phyloP scores from a whole-genome alignment of 495 filamentous ascomycete genomes.

The Aspergillus funiculosus region DNA sequence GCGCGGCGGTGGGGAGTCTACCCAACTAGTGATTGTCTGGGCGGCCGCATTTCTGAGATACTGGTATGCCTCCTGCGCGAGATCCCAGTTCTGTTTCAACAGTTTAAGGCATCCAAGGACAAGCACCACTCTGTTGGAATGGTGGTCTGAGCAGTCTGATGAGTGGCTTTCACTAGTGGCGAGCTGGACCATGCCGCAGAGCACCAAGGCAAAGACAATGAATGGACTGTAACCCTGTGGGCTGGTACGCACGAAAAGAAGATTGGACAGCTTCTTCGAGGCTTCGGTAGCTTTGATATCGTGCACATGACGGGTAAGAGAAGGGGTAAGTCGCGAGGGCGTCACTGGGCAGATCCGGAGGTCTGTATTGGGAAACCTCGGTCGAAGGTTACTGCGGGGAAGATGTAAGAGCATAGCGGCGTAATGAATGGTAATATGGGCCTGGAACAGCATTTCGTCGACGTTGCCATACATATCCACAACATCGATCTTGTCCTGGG shows the following conservation, averaged over 20 bases:
- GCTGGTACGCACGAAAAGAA: conserved; percentile 35
- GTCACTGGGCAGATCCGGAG: conserved; percentile 27
- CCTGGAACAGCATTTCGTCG: conserved; percentile 45
- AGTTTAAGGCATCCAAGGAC: conserved; percentile 37
- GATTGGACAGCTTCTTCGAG: conserved; percentile 34
- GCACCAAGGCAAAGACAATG: conserved; percentile 27
- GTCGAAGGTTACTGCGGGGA: conserved; percentile 36
- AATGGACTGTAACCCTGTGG: conserved; percentile 37
- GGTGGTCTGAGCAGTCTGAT: conserved; percentile 38
- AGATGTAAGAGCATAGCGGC: conserved; percentile 41
- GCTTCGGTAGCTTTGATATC: conserved; percentile 43
- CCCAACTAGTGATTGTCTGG: conserved; percentile 29
- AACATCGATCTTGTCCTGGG: conserved; percentile 36
- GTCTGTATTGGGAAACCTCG: conserved; percentile 23
- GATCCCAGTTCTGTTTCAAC: conserved; percentile 29
- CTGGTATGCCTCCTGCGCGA: conserved; percentile 28
- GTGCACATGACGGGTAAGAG: conserved; percentile 35
- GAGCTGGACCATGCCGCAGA: conserved; percentile 38
- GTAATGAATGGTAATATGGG: conserved; percentile 36
- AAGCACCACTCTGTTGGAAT: conserved; percentile 38
- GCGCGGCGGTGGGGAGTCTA: conserved; percentile 16
- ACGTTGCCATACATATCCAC: conserved; percentile 42
- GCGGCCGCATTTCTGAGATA: conserved; percentile 29
- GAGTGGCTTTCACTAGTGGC: conserved; percentile 33
- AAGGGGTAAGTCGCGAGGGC: conserved; percentile 30